phyloP scores from a whole-genome alignment of 371 early-diverging fungal species.

The Syncephalastrum sp. region DNA sequence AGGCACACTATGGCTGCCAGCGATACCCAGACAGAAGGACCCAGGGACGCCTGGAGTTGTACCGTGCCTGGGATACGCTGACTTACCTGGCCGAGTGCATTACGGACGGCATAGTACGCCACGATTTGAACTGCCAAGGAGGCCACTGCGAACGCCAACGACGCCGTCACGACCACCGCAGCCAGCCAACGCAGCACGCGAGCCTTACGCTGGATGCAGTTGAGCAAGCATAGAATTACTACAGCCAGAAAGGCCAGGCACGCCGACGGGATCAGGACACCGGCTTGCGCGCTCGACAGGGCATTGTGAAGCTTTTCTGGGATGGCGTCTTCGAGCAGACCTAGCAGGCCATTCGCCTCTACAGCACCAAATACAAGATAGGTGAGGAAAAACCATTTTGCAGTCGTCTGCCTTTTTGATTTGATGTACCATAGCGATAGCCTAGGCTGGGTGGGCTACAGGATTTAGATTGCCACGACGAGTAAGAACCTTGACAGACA shows the following conservation, averaged over 20 bases:
- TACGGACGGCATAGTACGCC: slow-evolving; percentile 7
- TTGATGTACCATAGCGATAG: slow-evolving; percentile 13
- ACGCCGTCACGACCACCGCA: not conserved
- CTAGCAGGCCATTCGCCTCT: slow-evolving; percentile 10
- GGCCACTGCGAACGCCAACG: slow-evolving; percentile 10
- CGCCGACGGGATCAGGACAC: slow-evolving; percentile 16
- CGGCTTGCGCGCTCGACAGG: slow-evolving; percentile 15
- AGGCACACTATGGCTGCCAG: slow-evolving; percentile 9
- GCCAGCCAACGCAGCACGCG: slow-evolving; percentile 1
- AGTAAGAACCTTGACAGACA: slow-evolving; percentile 8
- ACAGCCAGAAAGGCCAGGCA: slow-evolving; percentile 7
- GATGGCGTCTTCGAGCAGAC: slow-evolving; percentile 10
- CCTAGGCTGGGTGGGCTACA: slow-evolving; percentile 14
- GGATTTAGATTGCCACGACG: not conserved
- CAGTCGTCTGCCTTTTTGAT: not conserved
- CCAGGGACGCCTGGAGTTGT: slow-evolving; percentile 1
- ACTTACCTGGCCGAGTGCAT: slow-evolving; percentile 5
- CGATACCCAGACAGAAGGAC: slow-evolving; percentile 16
- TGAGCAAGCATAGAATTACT: not conserved
- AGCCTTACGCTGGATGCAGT: not conserved
- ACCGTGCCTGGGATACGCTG: slow-evolving; percentile 10
- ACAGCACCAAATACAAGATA: not conserved
- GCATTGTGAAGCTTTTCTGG: slow-evolving; percentile 10
- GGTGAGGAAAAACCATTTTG: not conserved
- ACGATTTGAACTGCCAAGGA: slow-evolving; percentile 13